Base-by-base conservation (phyloP, 768 basidiomycete species). In the Mycena sanguinolenta region DNA sequence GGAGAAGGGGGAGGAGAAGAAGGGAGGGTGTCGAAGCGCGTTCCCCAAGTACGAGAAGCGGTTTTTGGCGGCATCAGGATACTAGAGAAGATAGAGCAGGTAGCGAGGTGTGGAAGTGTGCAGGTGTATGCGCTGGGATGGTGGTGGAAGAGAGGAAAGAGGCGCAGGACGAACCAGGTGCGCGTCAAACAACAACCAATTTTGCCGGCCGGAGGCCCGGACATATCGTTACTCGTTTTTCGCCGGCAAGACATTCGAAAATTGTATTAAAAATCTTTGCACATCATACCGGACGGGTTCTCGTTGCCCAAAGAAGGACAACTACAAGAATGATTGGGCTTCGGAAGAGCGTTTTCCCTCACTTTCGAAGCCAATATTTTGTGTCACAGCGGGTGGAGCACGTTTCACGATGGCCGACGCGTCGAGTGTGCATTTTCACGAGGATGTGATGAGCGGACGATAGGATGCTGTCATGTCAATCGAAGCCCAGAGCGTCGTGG, bases 21-120 rank as follows among this genome's bases (percentile, higher is more conserved):
- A 30, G 85, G 84, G 60, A 93, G 85, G 54, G 89, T 86, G 78
- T 92, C 91, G 68, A 90, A 92, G 76, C 91, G 91, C 73, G 90
- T 91, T 49, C 91, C 91, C 92, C 92, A 93, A 67, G 88, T 78
- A 64, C 89, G 81, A 73, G 78, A 77, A 63, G 76, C 75, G 71
- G 76, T 73, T 75, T 85, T 86, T 67, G 78, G 83, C 63, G 86
- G 83, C 87, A 88, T 89, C 63, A 72, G 77, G 62, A 70, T 63
- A 58, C 62, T 70, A 70, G 74, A 68, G 73, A 67, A 71, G 72
- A 75, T 76, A 74, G 76, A 62, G 61, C 73, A 59, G 67, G 75
- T 74, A 69, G 72, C 75, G 73, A 52, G 64, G 38, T 44, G 58
- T 50, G 49, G 12, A 27, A 2, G 60, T 63, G 70, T 46, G 68